Evolutionary conservation across 2,329 filamentous ascomycete species (phyloP), one percentile per base, ranked within the genome.

Genomic region (Sclerotinia spermophila): DNA sequence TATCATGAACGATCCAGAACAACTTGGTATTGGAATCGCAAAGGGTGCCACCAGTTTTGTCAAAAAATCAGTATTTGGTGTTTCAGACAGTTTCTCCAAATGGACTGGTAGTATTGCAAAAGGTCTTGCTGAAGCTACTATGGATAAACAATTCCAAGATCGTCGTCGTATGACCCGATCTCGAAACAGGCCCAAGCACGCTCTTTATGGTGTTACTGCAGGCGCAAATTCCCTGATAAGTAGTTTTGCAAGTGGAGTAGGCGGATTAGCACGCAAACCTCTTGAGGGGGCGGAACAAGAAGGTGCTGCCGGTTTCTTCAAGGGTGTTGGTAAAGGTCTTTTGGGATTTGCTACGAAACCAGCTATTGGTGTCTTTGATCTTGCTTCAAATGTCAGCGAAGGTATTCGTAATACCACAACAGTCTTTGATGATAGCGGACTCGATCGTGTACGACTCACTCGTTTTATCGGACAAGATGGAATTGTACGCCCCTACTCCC

Each of bases 131-230:
- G 96, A 94, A 45, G 96, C 96, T 27, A 97, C 95, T 7, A 87
- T 99, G 74, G 96, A 99, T 83, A 98, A 99, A 81, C 95, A 99
- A 79, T 99, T 98, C 83, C 96, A 99, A 80, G 94, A 98, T 80
- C 90, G 95, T 72, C 90, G 96, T 68, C 92, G 96, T 71, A 99
- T 98, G 85, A 94, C 94, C 4, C 90, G 93, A 72, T 92, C 94
- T 40, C 89, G 96, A 61, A 99, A 99, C 81, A 86, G 95, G 72
- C 96, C 96, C 4, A 99, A 99, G 84, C 96, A 99, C 79, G 96
- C 96, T 6, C 85, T 99, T 2, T 99, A 97, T 78, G 96, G 96
- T 67, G 95, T 99, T 65, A 96, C 95, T 2, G 92, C 94, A 4
- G 96, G 96, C 27, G 96, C 96, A 35, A 98, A 97, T 82, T 96